phyloP scores from a whole-genome alignment of 2,329 filamentous ascomycete species.

The Ilyonectria robusta region DNA sequence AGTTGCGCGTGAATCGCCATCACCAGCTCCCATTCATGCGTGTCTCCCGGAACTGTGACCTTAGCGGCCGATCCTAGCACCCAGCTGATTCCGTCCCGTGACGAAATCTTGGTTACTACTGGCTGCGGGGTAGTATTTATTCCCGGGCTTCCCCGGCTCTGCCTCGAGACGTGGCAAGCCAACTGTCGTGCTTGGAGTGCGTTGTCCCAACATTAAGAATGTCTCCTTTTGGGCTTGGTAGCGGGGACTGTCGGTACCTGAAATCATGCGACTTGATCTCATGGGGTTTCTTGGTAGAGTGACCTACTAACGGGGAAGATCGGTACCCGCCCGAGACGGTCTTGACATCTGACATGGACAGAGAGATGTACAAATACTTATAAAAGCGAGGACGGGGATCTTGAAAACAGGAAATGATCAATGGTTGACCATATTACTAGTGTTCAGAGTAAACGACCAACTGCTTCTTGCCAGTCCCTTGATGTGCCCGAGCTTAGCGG shows the following conservation, averaged over 20 bases:
- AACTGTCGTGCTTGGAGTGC: background rate
- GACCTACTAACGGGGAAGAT: conserved; percentile 30
- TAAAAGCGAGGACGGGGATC: background rate
- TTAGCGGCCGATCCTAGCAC: too few species aligned
- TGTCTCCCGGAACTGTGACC: too few species aligned
- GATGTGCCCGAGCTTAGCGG: background rate
- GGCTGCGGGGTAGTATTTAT: background rate
- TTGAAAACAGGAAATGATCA: background rate
- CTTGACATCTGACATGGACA: background rate
- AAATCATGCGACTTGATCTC: conserved; percentile 1
- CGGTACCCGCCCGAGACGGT: conserved; percentile 25
- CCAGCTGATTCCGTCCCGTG: too few species aligned
- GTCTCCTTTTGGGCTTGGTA: background rate
- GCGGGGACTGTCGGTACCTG: conserved; percentile 2
- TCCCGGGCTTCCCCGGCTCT: background rate
- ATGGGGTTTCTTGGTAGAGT: background rate
- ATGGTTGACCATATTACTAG: background rate
- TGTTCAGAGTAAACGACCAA: background rate
- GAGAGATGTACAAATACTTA: background rate
- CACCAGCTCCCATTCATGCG: too few species aligned
- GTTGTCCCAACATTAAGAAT: background rate
- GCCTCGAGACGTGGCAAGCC: background rate
- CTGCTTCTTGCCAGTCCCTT: conserved; percentile 2
- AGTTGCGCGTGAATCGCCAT: too few species aligned
- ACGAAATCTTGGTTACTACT: too few species aligned